A percentile compares a stretch with the other conserved stretches of the same genome.
phyloP scores from a whole-genome alignment of 164 flowering plant genomes.

The Aristolochia fimbriata region DNA sequence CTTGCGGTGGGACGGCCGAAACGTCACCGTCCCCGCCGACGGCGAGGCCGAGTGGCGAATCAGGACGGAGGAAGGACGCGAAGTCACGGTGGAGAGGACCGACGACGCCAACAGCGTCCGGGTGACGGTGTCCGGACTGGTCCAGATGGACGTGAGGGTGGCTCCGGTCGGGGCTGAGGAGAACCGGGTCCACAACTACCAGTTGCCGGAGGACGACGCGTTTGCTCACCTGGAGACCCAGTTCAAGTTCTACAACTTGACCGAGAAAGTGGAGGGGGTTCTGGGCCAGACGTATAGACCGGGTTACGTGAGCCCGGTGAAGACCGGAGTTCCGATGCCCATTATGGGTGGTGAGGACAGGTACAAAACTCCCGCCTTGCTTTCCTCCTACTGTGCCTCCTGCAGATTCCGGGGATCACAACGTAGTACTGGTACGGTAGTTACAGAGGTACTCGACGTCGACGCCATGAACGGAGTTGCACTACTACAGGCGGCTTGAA shows the following conservation, averaged over 20 bases:
- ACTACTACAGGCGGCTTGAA: background rate
- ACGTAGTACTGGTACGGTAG: background rate
- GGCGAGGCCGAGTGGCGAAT: conserved; percentile 56
- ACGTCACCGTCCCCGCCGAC: conserved; percentile 29
- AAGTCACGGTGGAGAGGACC: conserved; percentile 46
- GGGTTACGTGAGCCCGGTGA: conserved; percentile 46
- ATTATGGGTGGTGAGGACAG: conserved; percentile 76
- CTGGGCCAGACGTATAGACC: conserved; percentile 67
- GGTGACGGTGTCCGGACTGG: conserved; percentile 32
- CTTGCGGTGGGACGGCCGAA: conserved; percentile 39
- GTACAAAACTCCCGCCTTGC: conserved; percentile 42
- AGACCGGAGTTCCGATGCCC: conserved; percentile 64
- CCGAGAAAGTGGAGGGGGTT: conserved; percentile 52
- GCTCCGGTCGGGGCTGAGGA: conserved; percentile 48
- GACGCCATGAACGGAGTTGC: background rate
- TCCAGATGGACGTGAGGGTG: conserved; percentile 40
- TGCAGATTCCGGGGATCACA: conserved; percentile 35
- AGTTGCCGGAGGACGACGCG: conserved; percentile 37
- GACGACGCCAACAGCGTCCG: conserved; percentile 40
- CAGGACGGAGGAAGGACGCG: conserved; percentile 15
- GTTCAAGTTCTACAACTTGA: conserved; percentile 29
- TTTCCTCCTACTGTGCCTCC: conserved; percentile 37
- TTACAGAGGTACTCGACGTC: background rate
- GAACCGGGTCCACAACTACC: conserved; percentile 50
- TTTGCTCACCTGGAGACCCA: conserved; percentile 41